Percentiles rank a stretch among this genome's conserved stretches.
Conservation (phyloP, 2,329 filamentous ascomycete genomes). For the Falciphora oryzae region DNA sequence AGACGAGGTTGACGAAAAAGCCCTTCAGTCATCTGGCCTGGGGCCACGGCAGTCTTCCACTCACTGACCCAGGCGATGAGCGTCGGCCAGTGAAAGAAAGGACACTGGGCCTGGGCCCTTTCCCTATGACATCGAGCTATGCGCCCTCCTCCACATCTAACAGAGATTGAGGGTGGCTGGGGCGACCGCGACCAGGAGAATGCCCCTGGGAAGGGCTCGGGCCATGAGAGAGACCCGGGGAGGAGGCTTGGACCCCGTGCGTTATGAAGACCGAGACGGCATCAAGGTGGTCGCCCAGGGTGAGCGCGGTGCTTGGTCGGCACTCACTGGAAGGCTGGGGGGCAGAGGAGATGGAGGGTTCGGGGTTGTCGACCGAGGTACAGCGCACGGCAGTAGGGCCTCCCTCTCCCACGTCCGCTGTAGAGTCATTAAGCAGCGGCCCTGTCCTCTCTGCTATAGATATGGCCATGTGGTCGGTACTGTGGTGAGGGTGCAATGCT, state of each 20-base stretch:
- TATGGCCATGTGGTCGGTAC: slow-evolving; percentile 18
- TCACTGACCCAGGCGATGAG: too few species aligned
- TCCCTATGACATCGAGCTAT: slow-evolving; percentile 18
- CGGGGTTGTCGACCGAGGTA: too few species aligned
- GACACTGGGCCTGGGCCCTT: slow-evolving; percentile 22
- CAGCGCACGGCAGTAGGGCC: too few species aligned
- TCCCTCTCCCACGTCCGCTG: too few species aligned
- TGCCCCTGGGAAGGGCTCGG: slow-evolving; percentile 16
- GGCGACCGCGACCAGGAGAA: slow-evolving; percentile 10
- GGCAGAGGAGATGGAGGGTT: too few species aligned
- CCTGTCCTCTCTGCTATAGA: not conserved
- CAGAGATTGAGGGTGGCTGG: too few species aligned
- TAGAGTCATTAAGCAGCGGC: not conserved
- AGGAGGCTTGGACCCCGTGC: not conserved
- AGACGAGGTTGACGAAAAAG: slow-evolving; percentile 24
- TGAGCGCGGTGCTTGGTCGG: not conserved
- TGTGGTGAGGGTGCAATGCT: slow-evolving; percentile 14
- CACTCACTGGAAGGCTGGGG: not conserved
- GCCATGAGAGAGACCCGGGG: slow-evolving; percentile 4
- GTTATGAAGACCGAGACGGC: not conserved
- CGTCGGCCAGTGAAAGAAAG: slow-evolving; percentile 17
- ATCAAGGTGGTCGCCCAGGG: slow-evolving; percentile 1
- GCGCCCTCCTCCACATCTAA: too few species aligned
- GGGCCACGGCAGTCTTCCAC: too few species aligned
- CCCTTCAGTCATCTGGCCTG: too few species aligned